Base-by-base conservation (phyloP, 495 filamentous ascomycete genomes). In the Xylaria grammica region DNA sequence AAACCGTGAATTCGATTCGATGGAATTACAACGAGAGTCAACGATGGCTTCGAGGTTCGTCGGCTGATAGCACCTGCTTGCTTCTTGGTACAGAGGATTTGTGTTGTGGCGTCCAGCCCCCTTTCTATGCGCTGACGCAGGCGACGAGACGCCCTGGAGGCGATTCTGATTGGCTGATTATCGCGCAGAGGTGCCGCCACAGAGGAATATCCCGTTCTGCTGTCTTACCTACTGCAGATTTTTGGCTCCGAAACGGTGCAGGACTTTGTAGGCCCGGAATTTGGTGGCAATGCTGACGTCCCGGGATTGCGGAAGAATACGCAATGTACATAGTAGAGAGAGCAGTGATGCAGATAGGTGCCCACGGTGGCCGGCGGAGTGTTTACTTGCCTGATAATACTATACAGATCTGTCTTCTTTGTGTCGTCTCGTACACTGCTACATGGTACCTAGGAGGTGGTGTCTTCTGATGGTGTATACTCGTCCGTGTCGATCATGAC, bases 91-190 rank as follows among this genome's bases (percentile, higher is more conserved):
- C 27, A 54, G 52, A n/a, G 52, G 40, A 36, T 29, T 59, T 30
- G 40, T 27, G 9, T 57, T 51, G 44, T 65, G 53, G 63, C 63
- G 63, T 38, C 59, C 32, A 62, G 34, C 45, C 63, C 63, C 63
- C 55, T 60, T 65, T 60, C 34, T 19, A 27, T 52, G 62, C 54
- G 44, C 40, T 52, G 45, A 65, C 30, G 46, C 46, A 58, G 22
- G 57, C 20, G 15, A 42, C 24, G 27, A 27, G 34, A 20, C 48
- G 54, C 30, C 34, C 19, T 24, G 50, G 38, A 20, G 26, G 38
- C 45, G 32, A 38, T 38, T 36, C 40, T 63, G 63, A 65, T 53
- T 53, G 55, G 63, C 24, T 51, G 40, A 24, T 45, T 48, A 22
- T 58, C 36, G 62, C 26, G 45, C 44, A 55, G 8, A 15, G 24